Percentiles rank a stretch among this genome's conserved stretches.
Conservation (phyloP, 257 asterid genomes). For the Salvia rosmarinus region DNA sequence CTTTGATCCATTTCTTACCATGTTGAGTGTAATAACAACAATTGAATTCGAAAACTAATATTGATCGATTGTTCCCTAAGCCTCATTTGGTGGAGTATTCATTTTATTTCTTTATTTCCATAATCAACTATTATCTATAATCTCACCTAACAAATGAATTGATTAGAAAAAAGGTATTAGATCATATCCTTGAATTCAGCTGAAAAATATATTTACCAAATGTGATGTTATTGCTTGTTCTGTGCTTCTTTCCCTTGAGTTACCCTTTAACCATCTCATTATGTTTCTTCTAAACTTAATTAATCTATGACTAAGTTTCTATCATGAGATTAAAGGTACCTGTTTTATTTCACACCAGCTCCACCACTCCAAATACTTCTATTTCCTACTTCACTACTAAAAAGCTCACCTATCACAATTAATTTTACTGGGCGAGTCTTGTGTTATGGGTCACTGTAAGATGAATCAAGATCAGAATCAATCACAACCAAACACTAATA, state of each 20-base stretch:
- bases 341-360: not conserved
- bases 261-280: not conserved
- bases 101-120: no score
- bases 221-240: slow-evolving; percentile 24
- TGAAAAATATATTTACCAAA: slow-evolving; percentile 20
- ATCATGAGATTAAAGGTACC: slow-evolving; percentile 6
- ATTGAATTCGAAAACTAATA: not conserved
- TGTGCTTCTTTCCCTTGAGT: not conserved
- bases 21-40: not conserved
- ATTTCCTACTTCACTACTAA: not conserved
- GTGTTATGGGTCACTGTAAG: no score
- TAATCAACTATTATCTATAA: not conserved
- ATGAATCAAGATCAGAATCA: no score
- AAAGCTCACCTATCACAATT: not conserved
- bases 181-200: slow-evolving; percentile 17
- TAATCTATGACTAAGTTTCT: not conserved
- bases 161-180: slow-evolving; percentile 26
- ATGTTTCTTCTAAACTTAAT: not conserved
- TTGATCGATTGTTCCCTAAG: not conserved
- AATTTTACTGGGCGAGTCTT: not conserved
- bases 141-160: slow-evolving; percentile 19
- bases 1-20: not conserved
- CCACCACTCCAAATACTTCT: not conserved
- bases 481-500: no score
- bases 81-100: no score